These are phyloP conservation scores for Cutaneotrichosporon cavernicola DNA, from an alignment of 1,284 basidiomycete species.

Conservation along the genomic window DNA sequence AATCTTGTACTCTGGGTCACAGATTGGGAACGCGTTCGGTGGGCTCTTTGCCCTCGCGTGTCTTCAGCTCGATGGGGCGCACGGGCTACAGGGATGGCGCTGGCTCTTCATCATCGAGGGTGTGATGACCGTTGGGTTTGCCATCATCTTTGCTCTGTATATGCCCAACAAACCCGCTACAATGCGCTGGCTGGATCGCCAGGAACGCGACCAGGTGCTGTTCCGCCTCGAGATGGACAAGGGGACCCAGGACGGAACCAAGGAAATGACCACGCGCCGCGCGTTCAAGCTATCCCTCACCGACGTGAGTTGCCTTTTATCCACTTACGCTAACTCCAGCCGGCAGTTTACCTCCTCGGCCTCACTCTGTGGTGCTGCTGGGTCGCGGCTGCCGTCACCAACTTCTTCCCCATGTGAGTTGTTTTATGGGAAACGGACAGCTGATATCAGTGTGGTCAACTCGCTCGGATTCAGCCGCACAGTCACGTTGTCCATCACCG, in stretches of 20 bases:
- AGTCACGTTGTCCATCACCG: slow-evolving; percentile 46
- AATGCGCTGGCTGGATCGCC: slow-evolving; percentile 37
- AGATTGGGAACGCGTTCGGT: slow-evolving; percentile 48
- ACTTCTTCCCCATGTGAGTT: slow-evolving; percentile 45
- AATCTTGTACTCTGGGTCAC: slow-evolving; percentile 39
- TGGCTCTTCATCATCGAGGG: slow-evolving; percentile 44
- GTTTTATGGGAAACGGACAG: not conserved
- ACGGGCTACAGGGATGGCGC: slow-evolving; percentile 44
- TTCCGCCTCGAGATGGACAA: slow-evolving; percentile 45
- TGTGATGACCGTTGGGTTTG: slow-evolving; percentile 36
- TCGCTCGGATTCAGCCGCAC: slow-evolving; percentile 47
- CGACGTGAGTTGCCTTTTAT: slow-evolving; percentile 21
- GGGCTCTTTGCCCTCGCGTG: slow-evolving; percentile 36
- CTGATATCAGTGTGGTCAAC: slow-evolving; percentile 27
- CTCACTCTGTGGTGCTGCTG: slow-evolving; percentile 25
- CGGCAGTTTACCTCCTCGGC: slow-evolving; percentile 44
- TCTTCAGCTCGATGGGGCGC: slow-evolving; percentile 34
- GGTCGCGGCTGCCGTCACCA: slow-evolving; percentile 45
- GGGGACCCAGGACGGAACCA: slow-evolving; percentile 34
- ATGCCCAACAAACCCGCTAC: slow-evolving; percentile 46
- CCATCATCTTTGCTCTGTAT: slow-evolving; percentile 35
- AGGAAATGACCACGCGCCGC: slow-evolving; percentile 30
- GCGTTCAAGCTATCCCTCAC: slow-evolving; percentile 39
- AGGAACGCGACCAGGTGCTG: slow-evolving; percentile 40
- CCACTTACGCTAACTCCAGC: not conserved